Base-by-base conservation (phyloP, 139 green algal genomes). In the Tetratostichococcus sp. region DNA sequence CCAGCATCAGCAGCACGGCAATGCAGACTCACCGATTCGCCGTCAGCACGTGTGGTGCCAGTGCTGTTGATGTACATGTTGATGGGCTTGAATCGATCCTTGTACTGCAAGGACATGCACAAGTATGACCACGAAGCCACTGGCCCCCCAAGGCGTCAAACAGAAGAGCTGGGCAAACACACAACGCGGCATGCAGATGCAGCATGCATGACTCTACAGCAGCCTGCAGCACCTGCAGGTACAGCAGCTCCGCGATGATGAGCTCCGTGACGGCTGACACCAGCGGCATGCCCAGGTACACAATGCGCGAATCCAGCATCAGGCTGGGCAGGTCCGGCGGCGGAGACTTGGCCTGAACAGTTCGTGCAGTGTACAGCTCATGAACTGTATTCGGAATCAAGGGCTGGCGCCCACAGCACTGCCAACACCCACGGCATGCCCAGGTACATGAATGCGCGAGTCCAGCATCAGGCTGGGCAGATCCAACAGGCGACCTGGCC, bases 21-120 rank as follows among this genome's bases (percentile, higher is more conserved):
- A n/a, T n/a, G n/a, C n/a, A 50, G 8, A 50, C 67, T n/a, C 67
- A 91, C 86, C 69, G 86, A 90, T 67, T 96, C 91, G 26, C 91
- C 91, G 80, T 96, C 91, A 30, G 91, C 89, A 31, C 91, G 78
- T 2, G 89, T 87, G 50, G 90, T 95, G 35, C 92, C 92, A 2
- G 89, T 94, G 39, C 86, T 94, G 83, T 97, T 97, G 65, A 97
- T 90, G 86, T 97, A 97, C 28, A 97, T 70, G 70, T 94, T 96
- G 17, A 94, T 82, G 17, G 91, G 88, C 85, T 95, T 93, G 11
- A 85, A 75, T 28, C 79, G 83, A 28, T 90, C 80, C n/a, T 86
- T 86, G 77, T 85, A 86, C 50, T 25, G 17, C 14, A 62, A 17
- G 50, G 14, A 62, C 8, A 50, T 8, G 39, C 8, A 50, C 8